Evolutionary conservation across 768 basidiomycete genomes (phyloP).

Genomic region (Panaeolus papilionaceus): DNA sequence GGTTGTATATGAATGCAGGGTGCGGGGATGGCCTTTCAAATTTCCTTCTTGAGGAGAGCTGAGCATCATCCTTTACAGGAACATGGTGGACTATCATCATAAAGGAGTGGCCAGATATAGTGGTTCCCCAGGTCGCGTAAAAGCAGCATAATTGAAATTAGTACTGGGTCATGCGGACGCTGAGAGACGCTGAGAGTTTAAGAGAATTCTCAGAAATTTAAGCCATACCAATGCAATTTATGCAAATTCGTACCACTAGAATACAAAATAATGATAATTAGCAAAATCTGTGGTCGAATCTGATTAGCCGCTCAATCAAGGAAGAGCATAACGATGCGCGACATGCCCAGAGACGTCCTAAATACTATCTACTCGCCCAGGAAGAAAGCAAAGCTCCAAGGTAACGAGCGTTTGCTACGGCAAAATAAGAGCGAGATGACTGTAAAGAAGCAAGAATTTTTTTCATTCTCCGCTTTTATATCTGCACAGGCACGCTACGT

Average conservation of each 20-base stretch:
- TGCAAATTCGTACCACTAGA: background rate
- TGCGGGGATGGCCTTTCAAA: slow-evolving; percentile 24
- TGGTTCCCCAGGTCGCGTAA: too few relatives aligned
- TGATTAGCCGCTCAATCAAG: slow-evolving; percentile 75
- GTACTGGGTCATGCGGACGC: too few relatives aligned
- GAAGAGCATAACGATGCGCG: slow-evolving; percentile 50
- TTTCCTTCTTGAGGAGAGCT: slow-evolving; percentile 24
- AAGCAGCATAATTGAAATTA: too few relatives aligned
- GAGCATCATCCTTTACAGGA: background rate
- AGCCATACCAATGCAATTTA: slow-evolving; percentile 14
- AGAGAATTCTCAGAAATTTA: too few relatives aligned
- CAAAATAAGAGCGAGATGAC: slow-evolving; percentile 37
- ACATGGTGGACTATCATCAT: background rate
- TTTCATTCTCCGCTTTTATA: slow-evolving; percentile 31
- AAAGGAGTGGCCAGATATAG: background rate
- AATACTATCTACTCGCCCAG: slow-evolving; percentile 54
- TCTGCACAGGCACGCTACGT: slow-evolving; percentile 12
- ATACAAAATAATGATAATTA: background rate
- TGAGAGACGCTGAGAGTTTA: too few relatives aligned
- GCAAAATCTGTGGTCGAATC: slow-evolving; percentile 57
- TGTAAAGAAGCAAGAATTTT: slow-evolving; percentile 34
- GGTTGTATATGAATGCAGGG: slow-evolving; percentile 4
- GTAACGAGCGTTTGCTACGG: slow-evolving; percentile 24
- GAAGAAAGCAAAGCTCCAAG: slow-evolving; percentile 17
- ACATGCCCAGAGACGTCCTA: slow-evolving; percentile 71